Percentiles rank a stretch among this genome's conserved stretches.
Conservation (phyloP, 2,329 filamentous ascomycete genomes). For the Geoglossum cookeanum region DNA sequence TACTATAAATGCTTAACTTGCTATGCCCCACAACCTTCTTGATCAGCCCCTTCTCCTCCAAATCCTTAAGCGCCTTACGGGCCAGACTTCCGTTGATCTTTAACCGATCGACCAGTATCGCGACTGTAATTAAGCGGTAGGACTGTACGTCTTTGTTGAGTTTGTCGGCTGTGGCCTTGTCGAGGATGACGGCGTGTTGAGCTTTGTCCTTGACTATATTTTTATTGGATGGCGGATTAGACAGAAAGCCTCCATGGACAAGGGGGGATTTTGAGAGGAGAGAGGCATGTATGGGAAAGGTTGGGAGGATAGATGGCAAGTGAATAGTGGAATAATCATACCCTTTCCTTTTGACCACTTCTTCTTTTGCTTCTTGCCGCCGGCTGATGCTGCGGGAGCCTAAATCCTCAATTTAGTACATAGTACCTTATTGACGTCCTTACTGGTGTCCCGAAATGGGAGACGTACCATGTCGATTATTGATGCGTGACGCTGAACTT, state of each 20-base stretch:
- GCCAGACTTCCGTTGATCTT: constrained; percentile 99
- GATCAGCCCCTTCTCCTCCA: constrained; percentile 97
- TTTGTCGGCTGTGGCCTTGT: constrained; percentile 94
- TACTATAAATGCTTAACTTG: constrained; percentile 97
- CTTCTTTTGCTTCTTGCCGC: constrained; percentile 29
- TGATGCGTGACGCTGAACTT: background rate
- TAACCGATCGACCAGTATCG: constrained; percentile 95
- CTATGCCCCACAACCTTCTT: constrained; percentile 94
- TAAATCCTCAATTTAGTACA: background rate
- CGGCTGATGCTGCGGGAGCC: constrained; percentile 5
- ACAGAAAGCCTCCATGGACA: background rate
- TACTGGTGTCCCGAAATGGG: background rate
- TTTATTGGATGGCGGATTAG: background rate
- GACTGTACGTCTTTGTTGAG: constrained; percentile 99
- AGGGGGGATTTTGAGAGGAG: background rate
- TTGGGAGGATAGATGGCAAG: background rate
- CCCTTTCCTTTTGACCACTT: constrained; percentile 39
- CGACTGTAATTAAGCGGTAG: constrained; percentile 97
- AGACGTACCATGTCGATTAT: background rate
- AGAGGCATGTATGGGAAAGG: background rate
- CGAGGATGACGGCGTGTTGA: constrained; percentile 59
- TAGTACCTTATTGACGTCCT: too few relatives aligned
- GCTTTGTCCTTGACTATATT: constrained; percentile 9
- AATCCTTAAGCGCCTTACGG: constrained; percentile 69
- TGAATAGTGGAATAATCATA: constrained; percentile 17